Evolutionary conservation across 73 alveolate species (phyloP), one percentile per base, ranked within the genome.

Genomic region (Paramecium sexaurelia): DNA sequence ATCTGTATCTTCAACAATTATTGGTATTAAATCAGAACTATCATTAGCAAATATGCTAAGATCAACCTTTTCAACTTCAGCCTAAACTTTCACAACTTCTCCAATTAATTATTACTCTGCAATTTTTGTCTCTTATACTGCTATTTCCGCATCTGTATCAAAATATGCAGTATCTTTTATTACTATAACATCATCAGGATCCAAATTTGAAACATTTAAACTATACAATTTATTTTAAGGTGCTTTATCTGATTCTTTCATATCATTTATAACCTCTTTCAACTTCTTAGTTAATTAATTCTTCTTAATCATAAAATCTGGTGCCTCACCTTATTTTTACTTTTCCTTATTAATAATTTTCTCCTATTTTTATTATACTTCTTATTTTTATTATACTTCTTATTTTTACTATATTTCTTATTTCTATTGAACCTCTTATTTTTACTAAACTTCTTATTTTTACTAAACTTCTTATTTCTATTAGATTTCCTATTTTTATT

Each of bases 31-130:
- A 61, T 61, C 83, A 26, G 83, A 61, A 29, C 83, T 61, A 61
- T 61, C 83, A 61, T 61, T 10, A 29, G 83, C 39, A n/a, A 61
- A 61, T 9, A 61, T 61, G 8, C 83, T 61, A 0, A 61, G 26
- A 61, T 61, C 83, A 2, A 61, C 83, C 39, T 61, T 61, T 27
- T 61, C 83, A 22, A 61, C 47, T 61, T 61, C 83, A 61, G 83
- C 83, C 26, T 61, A 61, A 2, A 61, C 83, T 8, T 61, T 29
- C 2, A 61, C 47, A 0, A 61, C 83, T 6, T 61, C 83, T 29
- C 83, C 83, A 32, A 61, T 61, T 32, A 22, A 61, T 61, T 61
- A 32, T 61, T 61, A 61, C 1, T 61, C 83, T 29, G 51, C 20
- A 61, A 11, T 32, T 6, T 11, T 22, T 61, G 8, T 29, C 7